These are phyloP conservation scores for Chlorociboria aeruginascens DNA, from an alignment of 495 filamentous ascomycete species.

Conservation along the genomic window DNA sequence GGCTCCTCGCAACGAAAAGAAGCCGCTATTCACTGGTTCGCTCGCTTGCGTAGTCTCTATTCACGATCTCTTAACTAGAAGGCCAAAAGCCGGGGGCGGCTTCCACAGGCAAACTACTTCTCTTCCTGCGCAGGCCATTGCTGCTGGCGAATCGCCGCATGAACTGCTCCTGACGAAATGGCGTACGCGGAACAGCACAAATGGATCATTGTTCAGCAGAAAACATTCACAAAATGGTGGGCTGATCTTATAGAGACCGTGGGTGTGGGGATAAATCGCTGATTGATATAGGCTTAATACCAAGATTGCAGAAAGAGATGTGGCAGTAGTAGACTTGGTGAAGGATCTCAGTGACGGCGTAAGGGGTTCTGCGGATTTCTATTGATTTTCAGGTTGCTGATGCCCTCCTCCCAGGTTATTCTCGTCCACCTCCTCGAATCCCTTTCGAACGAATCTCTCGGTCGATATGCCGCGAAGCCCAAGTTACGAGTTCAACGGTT, in stretches of 20 bases:
- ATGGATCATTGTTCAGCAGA: slow-evolving; percentile 95
- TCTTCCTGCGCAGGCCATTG: slow-evolving; percentile 13
- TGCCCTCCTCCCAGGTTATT: slow-evolving; percentile 48
- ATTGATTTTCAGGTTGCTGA: background rate
- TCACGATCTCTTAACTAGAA: too few relatives aligned
- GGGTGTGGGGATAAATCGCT: background rate
- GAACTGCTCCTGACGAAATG: slow-evolving; percentile 31
- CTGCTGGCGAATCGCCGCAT: slow-evolving; percentile 17
- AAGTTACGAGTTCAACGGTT: slow-evolving; percentile 94
- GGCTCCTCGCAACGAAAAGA: too few relatives aligned
- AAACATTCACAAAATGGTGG: slow-evolving; percentile 99
- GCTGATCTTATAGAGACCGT: slow-evolving; percentile 3
- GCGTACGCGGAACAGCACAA: slow-evolving; percentile 57
- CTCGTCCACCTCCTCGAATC: slow-evolving; percentile 96
- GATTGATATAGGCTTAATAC: slow-evolving; percentile 69
- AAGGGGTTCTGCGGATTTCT: slow-evolving; percentile 22
- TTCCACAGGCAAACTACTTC: slow-evolving; percentile 4
- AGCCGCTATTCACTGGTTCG: too few relatives aligned
- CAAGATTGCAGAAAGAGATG: slow-evolving; percentile 64
- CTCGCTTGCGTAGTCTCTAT: too few relatives aligned
- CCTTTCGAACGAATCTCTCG: slow-evolving; percentile 83
- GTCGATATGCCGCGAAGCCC: slow-evolving; percentile 89
- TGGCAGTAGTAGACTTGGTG: slow-evolving; percentile 73
- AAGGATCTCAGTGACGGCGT: slow-evolving; percentile 88
- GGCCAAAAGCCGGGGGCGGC: background rate